These are phyloP conservation scores for Skeletonema grethae DNA, from an alignment of 108 stramenopile species.

Conservation along the genomic window DNA sequence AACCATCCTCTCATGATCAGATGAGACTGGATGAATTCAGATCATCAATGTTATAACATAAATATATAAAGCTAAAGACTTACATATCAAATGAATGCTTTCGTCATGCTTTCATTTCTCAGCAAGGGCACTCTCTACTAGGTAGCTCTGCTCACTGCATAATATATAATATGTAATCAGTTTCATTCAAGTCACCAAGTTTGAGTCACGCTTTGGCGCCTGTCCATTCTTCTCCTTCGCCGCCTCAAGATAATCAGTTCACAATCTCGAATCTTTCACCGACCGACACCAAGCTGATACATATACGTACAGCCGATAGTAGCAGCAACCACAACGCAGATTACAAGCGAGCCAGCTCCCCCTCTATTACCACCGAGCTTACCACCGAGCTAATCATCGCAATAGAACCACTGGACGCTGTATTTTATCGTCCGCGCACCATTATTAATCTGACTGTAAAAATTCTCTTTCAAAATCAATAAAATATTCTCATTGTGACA, in stretches of 20 bases:
- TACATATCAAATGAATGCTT: not conserved
- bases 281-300: too few species aligned
- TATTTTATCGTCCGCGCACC: not conserved
- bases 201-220: too few species aligned
- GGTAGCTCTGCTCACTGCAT: too few species aligned
- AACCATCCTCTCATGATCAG: not conserved
- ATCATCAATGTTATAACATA: not conserved
- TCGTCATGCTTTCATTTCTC: too few species aligned
- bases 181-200: not conserved
- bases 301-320: too few species aligned
- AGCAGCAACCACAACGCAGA: too few species aligned
- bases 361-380: not conserved
- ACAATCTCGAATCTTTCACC: too few species aligned
- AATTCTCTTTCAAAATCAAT: not conserved
- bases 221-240: too few species aligned
- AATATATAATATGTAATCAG: too few species aligned
- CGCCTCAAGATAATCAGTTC: too few species aligned
- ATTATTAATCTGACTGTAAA: not conserved
- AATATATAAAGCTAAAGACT: not conserved
- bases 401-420: not conserved
- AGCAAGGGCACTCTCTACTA: too few species aligned
- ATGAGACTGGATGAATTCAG: slow-evolving; percentile 3
- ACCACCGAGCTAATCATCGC: not conserved
- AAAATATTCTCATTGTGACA: not conserved
- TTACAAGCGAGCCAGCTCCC: too few species aligned